Evolutionary conservation across 2,329 filamentous ascomycete genomes (phyloP), one percentile per base, ranked within the genome.

Genomic region (Microdochium paspali): DNA sequence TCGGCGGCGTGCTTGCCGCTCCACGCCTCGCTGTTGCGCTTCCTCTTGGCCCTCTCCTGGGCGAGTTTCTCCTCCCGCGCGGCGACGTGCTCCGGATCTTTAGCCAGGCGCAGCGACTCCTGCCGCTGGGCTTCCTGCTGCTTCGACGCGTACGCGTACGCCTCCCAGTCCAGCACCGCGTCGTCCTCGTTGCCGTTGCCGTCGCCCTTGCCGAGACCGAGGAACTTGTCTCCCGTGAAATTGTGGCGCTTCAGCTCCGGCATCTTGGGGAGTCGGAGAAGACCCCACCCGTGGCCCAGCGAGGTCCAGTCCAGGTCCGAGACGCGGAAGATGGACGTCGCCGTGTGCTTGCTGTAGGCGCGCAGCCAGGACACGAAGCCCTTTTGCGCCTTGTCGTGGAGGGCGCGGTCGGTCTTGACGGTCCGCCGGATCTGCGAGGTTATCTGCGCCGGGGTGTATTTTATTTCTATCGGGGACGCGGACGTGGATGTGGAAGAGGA

Each of bases 341-440:
- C 90, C 54, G 90, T 82, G 59, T 97, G 93, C 58, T 93, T 94
- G 61, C 81, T 86, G 68, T 97, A 97, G 55, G 87, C 86, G 61
- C 90, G 82, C 1, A 95, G 82, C 87, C 90, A 97, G 60, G 86
- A 91, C 21, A 97, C 91, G 57, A 98, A 97, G 1, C 84, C 93
- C 51, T 84, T 82, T 61, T 95, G 89, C 1, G 86, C 90, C 59
- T 95, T 93, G 63, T 96, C 90, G 62, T 93, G 84, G 10, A 93
- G 62, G 3, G 70, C 74, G 40, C 74, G 68, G 51, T 80, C 77
- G 9, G 66, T 56, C 32, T 61, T 59, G 12, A 83, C 76, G 3
- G 79, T 60, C 10, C 71, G 67, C 24, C 87, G 78, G 48, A 95
- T 84, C 43, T 67, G 73, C 10, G 76, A 63, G 0, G 80, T 81